Percentiles rank a stretch among this genome's conserved stretches.
Evolutionary conservation across 306 rosid species (phyloP).

Genomic region (Cicer yamashitae): DNA sequence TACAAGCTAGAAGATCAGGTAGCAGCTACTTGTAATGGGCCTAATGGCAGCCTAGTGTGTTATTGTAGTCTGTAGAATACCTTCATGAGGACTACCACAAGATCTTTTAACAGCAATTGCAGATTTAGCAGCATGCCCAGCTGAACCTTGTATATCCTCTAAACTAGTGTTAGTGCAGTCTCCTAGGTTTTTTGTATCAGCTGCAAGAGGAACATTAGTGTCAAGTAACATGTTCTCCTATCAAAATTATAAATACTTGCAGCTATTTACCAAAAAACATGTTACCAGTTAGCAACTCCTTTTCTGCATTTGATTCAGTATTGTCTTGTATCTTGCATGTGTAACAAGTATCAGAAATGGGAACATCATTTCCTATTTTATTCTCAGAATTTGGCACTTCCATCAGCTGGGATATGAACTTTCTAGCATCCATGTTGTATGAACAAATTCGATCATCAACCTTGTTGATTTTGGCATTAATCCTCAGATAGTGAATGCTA

Average conservation of each 20-base stretch:
- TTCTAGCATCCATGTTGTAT: conserved; percentile 89
- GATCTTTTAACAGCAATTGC: conserved; percentile 74
- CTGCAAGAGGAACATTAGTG: conserved; percentile 56
- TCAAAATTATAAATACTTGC: conserved; percentile 29
- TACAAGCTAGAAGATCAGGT: conserved; percentile 24
- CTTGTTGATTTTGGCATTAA: conserved; percentile 83
- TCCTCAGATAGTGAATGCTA: conserved; percentile 74
- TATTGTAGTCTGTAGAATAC: conserved; percentile 46
- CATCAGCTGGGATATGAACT: conserved; percentile 75
- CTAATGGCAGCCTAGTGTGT: conserved; percentile 24
- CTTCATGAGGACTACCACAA: conserved; percentile 64
- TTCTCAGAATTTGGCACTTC: conserved; percentile 58
- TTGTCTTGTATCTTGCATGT: conserved; percentile 43
- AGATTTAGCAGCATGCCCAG: conserved; percentile 49
- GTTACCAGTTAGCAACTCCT: conserved; percentile 56
- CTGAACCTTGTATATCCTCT: conserved; percentile 50
- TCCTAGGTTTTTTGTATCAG: conserved; percentile 55
- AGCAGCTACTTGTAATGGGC: conserved; percentile 29
- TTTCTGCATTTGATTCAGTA: conserved; percentile 55
- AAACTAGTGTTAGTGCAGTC: conserved; percentile 37
- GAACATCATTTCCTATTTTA: conserved; percentile 43
- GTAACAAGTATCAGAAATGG: conserved; percentile 46
- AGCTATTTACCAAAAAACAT: conserved; percentile 27
- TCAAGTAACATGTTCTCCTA: conserved; percentile 34
- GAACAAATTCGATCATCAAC: conserved; percentile 63